A percentile compares a stretch with the other conserved stretches of the same genome.
Evolutionary conservation across 2,329 filamentous ascomycete genomes (phyloP).

Genomic region (Periconia sp.): DNA sequence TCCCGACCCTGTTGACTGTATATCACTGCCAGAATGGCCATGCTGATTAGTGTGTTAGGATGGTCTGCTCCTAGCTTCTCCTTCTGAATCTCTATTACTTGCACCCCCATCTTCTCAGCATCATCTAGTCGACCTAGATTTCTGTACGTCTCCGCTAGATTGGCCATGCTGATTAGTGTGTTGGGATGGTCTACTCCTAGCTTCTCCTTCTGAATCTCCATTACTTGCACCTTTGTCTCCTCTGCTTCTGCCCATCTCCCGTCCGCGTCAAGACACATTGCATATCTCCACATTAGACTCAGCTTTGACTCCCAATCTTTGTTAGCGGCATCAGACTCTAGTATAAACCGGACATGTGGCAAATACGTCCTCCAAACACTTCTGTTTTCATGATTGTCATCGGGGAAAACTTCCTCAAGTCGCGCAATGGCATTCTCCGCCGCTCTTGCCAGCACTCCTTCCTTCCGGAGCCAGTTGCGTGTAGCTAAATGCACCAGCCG

Average conservation of each 20-base stretch:
- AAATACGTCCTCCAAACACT: slow-evolving; percentile 6
- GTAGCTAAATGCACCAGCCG: slow-evolving; percentile 17
- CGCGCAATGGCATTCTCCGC: slow-evolving; percentile 2
- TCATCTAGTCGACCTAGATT: no score
- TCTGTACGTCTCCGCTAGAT: no score
- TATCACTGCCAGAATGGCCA: no score
- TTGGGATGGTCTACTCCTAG: background rate
- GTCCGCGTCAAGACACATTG: background rate
- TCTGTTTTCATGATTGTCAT: slow-evolving; percentile 18
- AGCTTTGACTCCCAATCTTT: background rate
- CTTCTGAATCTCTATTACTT: no score
- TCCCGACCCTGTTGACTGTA: no score
- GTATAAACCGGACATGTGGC: background rate
- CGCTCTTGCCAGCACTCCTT: background rate
- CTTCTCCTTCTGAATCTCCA: background rate
- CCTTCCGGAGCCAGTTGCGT: slow-evolving; percentile 12
- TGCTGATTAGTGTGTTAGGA: no score
- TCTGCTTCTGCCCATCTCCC: background rate
- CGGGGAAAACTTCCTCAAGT: background rate
- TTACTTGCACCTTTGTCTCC: background rate
- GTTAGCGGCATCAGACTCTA: background rate
- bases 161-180: background rate
- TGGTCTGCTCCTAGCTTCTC: no score
- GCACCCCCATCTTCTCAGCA: no score
- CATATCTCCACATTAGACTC: background rate